Base-by-base conservation (phyloP, 805 yeast species). In the Saccharomycopsis sp. region DNA sequence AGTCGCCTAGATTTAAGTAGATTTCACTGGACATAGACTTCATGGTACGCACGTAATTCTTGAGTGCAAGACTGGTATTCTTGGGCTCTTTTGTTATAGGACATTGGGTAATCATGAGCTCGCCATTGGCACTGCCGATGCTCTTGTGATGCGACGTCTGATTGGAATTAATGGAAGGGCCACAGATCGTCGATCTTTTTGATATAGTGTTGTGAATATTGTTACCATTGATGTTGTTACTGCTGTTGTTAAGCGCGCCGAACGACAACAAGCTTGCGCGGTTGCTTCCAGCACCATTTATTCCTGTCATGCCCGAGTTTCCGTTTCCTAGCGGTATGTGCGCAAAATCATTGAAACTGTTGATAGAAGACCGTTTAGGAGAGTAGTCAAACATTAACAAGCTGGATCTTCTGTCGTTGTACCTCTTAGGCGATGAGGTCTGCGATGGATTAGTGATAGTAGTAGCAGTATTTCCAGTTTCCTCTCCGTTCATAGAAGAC, bases 131-230 rank as follows among this genome's bases (percentile, higher is more conserved):
- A 16, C 7, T n/a, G 37, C 37, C 12, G 18, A 44, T 12, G 16
- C 16, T 44, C 16, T 44, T 44, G 16, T 12, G 48, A 44, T 16
- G 21, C 16, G 48, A 44, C 21, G 21, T 12, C 16, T 44, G 48
- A 18, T 12, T 1, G 69, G 70, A n/a, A 59, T 64, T 1, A 73
- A 73, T 56, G 68, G 65, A 1, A 83, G 84, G 72, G 59, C 74
- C 53, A 64, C 70, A 48, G 51, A 56, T n/a, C 5, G 51, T 23
- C 5, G 29, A 15, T 18, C 51, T 5, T 48, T 24, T 48, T 5
- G 20, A 20, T 23, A 15, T 48, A 15, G 3, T 18, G 12, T 29
- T 23, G 9, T 48, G 20, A n/a, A n/a, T 15, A 20, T 48, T 48
- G 12, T 24, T 48, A 48, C 34, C 34, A 48, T 18, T 18, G n/a